phyloP scores from a whole-genome alignment of 2,329 filamentous ascomycete genomes.

The Drechslerella dactyloides region DNA sequence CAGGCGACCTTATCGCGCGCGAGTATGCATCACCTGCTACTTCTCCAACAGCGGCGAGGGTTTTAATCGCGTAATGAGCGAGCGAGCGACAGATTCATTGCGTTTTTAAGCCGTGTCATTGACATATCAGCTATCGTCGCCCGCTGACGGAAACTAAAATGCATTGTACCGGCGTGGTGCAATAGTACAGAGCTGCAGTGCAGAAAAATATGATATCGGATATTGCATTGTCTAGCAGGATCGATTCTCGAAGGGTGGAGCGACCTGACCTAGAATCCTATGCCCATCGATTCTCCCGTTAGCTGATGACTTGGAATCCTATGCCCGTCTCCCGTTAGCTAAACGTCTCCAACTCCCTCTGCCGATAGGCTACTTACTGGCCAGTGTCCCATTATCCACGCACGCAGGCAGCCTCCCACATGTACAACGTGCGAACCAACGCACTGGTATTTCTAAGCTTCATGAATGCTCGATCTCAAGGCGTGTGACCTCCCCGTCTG shows the following conservation, averaged over 20 bases:
- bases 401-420: too few relatives aligned
- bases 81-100: not conserved
- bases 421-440: too few relatives aligned
- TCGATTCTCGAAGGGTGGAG: too few relatives aligned
- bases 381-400: too few relatives aligned
- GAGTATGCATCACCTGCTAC: not conserved
- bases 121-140: not conserved
- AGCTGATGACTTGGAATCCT: too few relatives aligned
- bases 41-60: not conserved
- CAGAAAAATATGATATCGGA: not conserved
- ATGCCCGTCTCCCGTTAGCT: too few relatives aligned
- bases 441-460: conserved; percentile 10
- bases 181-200: not conserved
- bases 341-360: too few relatives aligned
- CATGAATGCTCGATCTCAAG: conserved; percentile 14
- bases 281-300: too few relatives aligned
- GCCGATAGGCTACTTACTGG: too few relatives aligned
- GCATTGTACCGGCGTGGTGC: not conserved
- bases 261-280: too few relatives aligned
- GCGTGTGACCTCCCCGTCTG: conserved; percentile 20
- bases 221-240: not conserved
- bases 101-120: not conserved
- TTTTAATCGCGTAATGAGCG: not conserved
- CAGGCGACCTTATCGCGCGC: not conserved
- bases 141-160: not conserved